These are phyloP conservation scores for Pestalotiopsis sp. DNA, from an alignment of 2,329 filamentous ascomycete genomes.

Conservation along the genomic window DNA sequence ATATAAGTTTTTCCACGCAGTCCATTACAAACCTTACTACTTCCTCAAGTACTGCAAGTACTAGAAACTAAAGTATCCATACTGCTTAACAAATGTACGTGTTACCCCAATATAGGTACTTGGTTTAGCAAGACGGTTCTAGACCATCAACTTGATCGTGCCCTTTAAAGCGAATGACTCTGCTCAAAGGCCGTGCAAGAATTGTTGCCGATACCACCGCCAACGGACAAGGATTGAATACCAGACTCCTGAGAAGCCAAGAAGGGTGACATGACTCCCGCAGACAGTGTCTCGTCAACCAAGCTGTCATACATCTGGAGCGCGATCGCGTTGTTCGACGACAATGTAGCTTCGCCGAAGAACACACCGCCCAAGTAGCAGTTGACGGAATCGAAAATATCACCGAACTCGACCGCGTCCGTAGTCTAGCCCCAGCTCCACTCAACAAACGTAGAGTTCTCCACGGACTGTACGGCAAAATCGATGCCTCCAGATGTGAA, in stretches of 20 bases:
- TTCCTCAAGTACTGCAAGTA: background rate
- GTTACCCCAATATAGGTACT: background rate
- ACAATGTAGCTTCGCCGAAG: background rate
- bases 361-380: background rate
- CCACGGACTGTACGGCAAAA: background rate
- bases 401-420: background rate
- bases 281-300: background rate
- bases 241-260: background rate
- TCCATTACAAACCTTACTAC: background rate
- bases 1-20: too few relatives aligned
- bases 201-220: background rate
- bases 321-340: background rate
- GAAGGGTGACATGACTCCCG: background rate
- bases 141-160: background rate
- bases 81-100: background rate
- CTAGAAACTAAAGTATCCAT: background rate
- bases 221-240: background rate
- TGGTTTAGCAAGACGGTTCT: background rate
- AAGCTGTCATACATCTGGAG: background rate
- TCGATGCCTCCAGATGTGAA: background rate
- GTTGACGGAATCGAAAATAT: background rate
- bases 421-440: background rate
- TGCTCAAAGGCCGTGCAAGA: background rate
- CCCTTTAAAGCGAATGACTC: background rate
- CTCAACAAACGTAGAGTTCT: background rate